Base-by-base conservation (phyloP, 2,329 filamentous ascomycete genomes). In the Penicillium sclerotiorum region DNA sequence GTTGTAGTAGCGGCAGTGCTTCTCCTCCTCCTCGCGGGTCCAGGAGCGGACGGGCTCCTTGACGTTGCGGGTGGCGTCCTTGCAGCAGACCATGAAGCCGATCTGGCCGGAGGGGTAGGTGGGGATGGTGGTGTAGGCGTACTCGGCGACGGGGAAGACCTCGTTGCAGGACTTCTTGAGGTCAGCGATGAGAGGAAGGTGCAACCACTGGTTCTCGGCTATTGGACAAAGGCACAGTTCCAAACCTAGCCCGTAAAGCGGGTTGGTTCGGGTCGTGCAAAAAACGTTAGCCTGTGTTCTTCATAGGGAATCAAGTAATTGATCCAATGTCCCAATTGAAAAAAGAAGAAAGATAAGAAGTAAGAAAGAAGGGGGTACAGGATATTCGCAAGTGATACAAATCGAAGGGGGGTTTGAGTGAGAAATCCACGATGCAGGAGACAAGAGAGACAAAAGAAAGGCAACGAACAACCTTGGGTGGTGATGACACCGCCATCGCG, bases 171-270 rank as follows among this genome's bases (percentile, higher is more conserved):
- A 84, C 83, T 96, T 92, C 85, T 96, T 96, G 69, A 99, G 88
- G 79, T 93, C 84, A 72, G 86, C 85, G 77, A 99, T 99, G 67
- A 99, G 85, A 53, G 87, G 82, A 65, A 99, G 84, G 80, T 99
- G 94, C 54, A 99, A 88, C 94, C 94, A 99, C 80, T 95, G 92
- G 86, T 96, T 99, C 83, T 99, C 94, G 66, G 92, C 94, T 97
- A 56, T 50, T 55, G 38, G 18, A 28, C 18, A 38, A 23, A 59
- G 65, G 63, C 63, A 61, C 60, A 58, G 50, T 32, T 55, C 63
- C 59, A 64, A 62, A 64, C 63, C 63, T 59, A 61, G 60, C 66
- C 61, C 53, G 47, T 43, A 47, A 55, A 56, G 48, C 49, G 63
- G 55, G 57, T 60, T 62, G 60, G 64, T 64, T 62, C 65, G 59